These are phyloP conservation scores for Trametes gibbosa DNA, from an alignment of 768 basidiomycete species.

Conservation along the genomic window DNA sequence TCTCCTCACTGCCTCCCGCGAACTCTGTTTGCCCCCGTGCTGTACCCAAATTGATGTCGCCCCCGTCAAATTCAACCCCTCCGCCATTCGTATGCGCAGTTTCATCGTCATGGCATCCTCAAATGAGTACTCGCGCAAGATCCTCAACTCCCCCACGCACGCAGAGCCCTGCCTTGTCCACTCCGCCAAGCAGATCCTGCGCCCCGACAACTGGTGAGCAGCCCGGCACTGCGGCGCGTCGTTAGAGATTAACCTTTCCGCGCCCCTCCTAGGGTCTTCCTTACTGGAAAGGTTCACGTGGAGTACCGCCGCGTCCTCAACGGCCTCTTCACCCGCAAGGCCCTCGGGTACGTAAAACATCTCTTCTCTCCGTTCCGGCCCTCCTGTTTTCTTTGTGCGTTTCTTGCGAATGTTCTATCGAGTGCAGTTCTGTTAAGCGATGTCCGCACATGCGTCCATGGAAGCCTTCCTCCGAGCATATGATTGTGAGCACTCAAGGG, in stretches of 20 bases:
- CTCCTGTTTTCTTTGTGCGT: neutral
- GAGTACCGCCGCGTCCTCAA: slow-evolving; percentile 93
- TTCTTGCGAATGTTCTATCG: neutral
- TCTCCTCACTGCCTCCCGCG: neutral
- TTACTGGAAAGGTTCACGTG: slow-evolving; percentile 89
- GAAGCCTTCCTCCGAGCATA: too few species aligned
- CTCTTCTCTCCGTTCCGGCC: neutral
- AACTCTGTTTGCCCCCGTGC: neutral
- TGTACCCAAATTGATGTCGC: neutral
- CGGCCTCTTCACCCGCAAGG: slow-evolving; percentile 89
- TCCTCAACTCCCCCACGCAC: slow-evolving; percentile 88
- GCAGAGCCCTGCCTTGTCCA: slow-evolving; percentile 95
- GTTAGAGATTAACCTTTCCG: neutral
- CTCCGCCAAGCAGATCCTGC: slow-evolving; percentile 84
- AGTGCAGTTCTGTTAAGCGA: too few species aligned
- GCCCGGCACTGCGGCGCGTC: neutral
- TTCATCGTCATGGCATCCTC: slow-evolving; percentile 99
- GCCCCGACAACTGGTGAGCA: slow-evolving; percentile 80
- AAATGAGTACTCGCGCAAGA: slow-evolving; percentile 91
- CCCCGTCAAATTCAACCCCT: neutral
- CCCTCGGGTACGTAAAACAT: slow-evolving; percentile 63
- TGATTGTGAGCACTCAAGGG: too few species aligned
- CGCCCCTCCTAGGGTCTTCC: slow-evolving; percentile 77
- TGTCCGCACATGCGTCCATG: too few species aligned
- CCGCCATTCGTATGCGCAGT: slow-evolving; percentile 43